Evolutionary conservation across 345 rosid genomes (phyloP).

Genomic region (Fremontodendron californicum): DNA sequence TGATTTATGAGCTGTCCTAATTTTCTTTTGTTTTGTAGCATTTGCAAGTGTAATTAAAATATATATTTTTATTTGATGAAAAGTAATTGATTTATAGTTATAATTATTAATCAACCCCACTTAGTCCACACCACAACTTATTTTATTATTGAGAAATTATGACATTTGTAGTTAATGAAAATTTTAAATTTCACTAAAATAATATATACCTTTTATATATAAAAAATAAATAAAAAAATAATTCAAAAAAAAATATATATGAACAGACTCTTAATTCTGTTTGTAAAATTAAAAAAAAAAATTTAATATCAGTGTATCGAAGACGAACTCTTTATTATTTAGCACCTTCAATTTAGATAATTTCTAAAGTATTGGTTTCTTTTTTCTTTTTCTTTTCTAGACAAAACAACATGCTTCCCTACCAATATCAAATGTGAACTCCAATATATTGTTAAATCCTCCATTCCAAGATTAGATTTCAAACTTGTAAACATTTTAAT

Average conservation of each 20-base stretch:
- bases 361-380: neutral
- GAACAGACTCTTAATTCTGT: too few relatives aligned
- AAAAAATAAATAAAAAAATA: too few relatives aligned
- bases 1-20: neutral
- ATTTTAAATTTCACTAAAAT: too few relatives aligned
- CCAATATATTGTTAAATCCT: neutral
- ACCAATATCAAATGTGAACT: neutral
- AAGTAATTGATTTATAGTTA: too few relatives aligned
- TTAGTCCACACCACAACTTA: neutral
- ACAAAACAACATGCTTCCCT: neutral
- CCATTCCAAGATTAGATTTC: neutral
- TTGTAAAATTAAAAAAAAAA: too few relatives aligned
- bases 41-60: neutral
- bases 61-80: neutral
- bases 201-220: too few relatives aligned
- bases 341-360: neutral
- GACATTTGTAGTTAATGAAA: too few relatives aligned
- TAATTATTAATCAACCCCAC: neutral
- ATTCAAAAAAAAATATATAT: too few relatives aligned
- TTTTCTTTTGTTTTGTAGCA: neutral
- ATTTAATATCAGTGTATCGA: too few relatives aligned
- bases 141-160: neutral
- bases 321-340: too few relatives aligned
- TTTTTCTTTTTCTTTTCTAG: neutral
- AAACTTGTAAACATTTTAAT: too few relatives aligned